Evolutionary conservation across 1,139 yeast species (phyloP).

Genomic region (Yamadazyma triangularis): DNA sequence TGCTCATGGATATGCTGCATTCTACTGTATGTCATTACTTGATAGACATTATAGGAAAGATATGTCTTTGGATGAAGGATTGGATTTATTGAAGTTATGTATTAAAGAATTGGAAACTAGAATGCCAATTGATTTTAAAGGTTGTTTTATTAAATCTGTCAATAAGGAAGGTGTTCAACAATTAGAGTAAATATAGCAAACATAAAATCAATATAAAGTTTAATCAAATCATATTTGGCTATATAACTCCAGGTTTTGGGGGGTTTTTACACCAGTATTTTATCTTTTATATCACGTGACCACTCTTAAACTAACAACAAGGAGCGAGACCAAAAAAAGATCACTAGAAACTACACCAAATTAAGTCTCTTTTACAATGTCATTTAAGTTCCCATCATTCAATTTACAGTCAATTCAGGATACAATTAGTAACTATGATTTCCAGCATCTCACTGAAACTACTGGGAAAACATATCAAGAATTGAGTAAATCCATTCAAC

Average conservation of each 20-base stretch:
- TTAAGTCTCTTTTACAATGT: constrained; percentile 23
- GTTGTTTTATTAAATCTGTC: constrained; percentile 73
- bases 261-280: too few species aligned
- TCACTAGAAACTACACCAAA: too few species aligned
- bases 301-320: too few species aligned
- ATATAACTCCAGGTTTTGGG: too few species aligned
- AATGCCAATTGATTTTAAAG: constrained; percentile 96
- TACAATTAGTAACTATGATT: constrained; percentile 36
- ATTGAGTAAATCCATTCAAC: constrained; percentile 39
- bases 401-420: constrained; percentile 42
- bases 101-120: constrained; percentile 75
- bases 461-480: constrained; percentile 39
- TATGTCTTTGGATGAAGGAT: constrained; percentile 74
- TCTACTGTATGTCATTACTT: constrained; percentile 82
- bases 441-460: constrained; percentile 37
- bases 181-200: constrained; percentile 1
- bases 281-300: too few species aligned
- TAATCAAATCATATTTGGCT: too few species aligned
- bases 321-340: too few species aligned
- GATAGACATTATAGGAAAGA: constrained; percentile 87
- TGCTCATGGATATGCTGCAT: constrained; percentile 81
- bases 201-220: too few species aligned
- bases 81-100: constrained; percentile 68
- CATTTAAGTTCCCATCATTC: constrained; percentile 45
- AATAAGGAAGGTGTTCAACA: constrained; percentile 59